Base-by-base conservation (phyloP, 2,329 filamentous ascomycete species). In the Capronia epimyces region DNA sequence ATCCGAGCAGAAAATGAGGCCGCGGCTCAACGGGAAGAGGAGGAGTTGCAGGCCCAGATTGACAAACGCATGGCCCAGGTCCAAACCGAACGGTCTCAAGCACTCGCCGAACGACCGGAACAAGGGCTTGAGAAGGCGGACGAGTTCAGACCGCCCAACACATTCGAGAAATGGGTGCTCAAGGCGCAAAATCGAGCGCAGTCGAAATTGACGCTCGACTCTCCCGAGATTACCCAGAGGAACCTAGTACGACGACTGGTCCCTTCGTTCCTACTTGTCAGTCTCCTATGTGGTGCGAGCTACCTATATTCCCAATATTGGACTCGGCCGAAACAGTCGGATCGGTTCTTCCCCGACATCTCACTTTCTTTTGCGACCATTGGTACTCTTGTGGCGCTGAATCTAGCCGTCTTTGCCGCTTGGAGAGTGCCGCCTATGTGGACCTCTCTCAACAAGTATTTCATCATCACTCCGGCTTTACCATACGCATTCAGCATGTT, bases 391-490 rank as follows among this genome's bases (percentile, higher is more conserved):
- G 67, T 81, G 21, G 69, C 66, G n/a, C 48, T 71, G 34, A 81
- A 83, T 55, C 21, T 73, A 15, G 59, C 67, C 8, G 64, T 79
- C n/a, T 78, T 74, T 51, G 32, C 74, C n/a, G 58, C 74, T 48
- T 80, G 78, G 74, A 74, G 73, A 47, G 46, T 68, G 20, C 77
- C 78, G 13, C 75, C 75, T 0, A 61, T 77, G 20, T 83, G 79
- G 79, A 69, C 69, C 22, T 50, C 75, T 18, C 69, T 81, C 55
- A 82, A 79, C 55, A 76, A 73, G 46, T 80, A 78, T 66, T 78
- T 80, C 62, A 70, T 77, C 47, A 70, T 72, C 31, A 69, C 75
- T 3, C 73, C 76, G 2, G 70, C 73, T 15, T 77, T 76, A 53
- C 80, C 80, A 1, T 71, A 73, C 51, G 70, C 77, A 7, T 51